Percentiles rank a stretch among this genome's conserved stretches.
Evolutionary conservation across 2,329 filamentous ascomycete genomes (phyloP).

Genomic region (Clonostachys rhizophaga): DNA sequence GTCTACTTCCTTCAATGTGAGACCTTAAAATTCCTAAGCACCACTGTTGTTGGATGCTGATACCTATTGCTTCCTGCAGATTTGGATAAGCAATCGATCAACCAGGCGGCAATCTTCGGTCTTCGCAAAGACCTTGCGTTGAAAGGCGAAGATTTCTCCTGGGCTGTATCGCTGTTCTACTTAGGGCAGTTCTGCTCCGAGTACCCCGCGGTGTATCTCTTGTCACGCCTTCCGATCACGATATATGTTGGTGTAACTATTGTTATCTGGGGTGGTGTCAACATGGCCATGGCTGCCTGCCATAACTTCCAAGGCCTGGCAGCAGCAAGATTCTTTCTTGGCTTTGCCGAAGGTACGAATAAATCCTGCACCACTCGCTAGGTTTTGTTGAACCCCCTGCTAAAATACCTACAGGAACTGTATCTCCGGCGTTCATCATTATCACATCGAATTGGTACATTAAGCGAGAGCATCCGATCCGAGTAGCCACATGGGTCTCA

Average conservation of each 20-base stretch:
- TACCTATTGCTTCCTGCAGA: conserved; percentile 2
- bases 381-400: too few species aligned
- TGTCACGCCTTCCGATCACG: conserved; percentile 10
- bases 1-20: conserved; percentile 50
- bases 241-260: background rate
- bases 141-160: conserved; percentile 40
- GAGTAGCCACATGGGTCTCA: conserved; percentile 18
- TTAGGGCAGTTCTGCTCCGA: conserved; percentile 33
- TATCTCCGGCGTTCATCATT: conserved; percentile 22
- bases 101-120: conserved; percentile 24
- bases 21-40: background rate
- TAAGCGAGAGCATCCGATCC: conserved; percentile 17
- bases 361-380: conserved; percentile 8
- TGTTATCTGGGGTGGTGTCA: conserved; percentile 2
- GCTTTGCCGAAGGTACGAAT: conserved; percentile 14
- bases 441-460: conserved; percentile 22
- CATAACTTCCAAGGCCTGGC: conserved; percentile 13
- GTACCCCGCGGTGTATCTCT: conserved; percentile 23
- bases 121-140: conserved; percentile 34
- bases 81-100: background rate
- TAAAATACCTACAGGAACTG: conserved; percentile 11
- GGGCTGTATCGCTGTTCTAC: conserved; percentile 40
- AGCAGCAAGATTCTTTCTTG: conserved; percentile 3
- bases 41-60: background rate
- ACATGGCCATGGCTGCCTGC: conserved; percentile 2